These are phyloP conservation scores for Talaromyces sp. DNA, from an alignment of 2,329 filamentous ascomycete species.

Conservation along the genomic window DNA sequence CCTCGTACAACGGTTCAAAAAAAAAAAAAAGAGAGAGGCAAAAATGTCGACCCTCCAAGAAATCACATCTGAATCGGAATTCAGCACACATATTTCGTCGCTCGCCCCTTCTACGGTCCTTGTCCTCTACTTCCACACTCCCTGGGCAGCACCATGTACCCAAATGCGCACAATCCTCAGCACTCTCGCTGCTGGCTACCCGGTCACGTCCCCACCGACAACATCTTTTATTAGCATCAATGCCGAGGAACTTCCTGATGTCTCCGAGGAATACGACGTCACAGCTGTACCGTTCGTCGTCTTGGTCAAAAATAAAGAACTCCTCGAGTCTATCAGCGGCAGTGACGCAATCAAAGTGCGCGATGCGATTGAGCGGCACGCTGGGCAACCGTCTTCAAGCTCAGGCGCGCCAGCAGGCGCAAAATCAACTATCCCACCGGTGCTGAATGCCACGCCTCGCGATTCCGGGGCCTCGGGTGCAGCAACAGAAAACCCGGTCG, in stretches of 20 bases:
- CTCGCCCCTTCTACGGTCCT: conserved; percentile 68
- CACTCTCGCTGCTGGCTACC: conserved; percentile 82
- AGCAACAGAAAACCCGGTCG: conserved; percentile 23
- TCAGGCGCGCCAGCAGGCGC: conserved; percentile 20
- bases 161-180: conserved; percentile 87
- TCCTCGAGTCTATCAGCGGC: conserved; percentile 81
- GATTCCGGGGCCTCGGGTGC: conserved; percentile 12
- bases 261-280: conserved; percentile 90
- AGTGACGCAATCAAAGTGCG: conserved; percentile 84
- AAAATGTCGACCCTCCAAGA: conserved; percentile 73
- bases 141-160: conserved; percentile 92
- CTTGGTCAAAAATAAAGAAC: conserved; percentile 67
- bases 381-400: conserved; percentile 41
- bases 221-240: conserved; percentile 88
- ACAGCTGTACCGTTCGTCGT: conserved; percentile 91
- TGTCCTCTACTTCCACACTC: conserved; percentile 90
- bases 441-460: conserved; percentile 36
- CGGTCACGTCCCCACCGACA: conserved; percentile 58
- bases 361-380: conserved; percentile 77
- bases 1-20: not conserved
- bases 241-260: conserved; percentile 87
- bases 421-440: conserved; percentile 32
- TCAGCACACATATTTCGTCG: conserved; percentile 63
- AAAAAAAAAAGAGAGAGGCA: not conserved
- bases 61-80: conserved; percentile 68